Conservation (phyloP, 2,329 filamentous ascomycete genomes). For the Colletotrichum brevisporum region DNA sequence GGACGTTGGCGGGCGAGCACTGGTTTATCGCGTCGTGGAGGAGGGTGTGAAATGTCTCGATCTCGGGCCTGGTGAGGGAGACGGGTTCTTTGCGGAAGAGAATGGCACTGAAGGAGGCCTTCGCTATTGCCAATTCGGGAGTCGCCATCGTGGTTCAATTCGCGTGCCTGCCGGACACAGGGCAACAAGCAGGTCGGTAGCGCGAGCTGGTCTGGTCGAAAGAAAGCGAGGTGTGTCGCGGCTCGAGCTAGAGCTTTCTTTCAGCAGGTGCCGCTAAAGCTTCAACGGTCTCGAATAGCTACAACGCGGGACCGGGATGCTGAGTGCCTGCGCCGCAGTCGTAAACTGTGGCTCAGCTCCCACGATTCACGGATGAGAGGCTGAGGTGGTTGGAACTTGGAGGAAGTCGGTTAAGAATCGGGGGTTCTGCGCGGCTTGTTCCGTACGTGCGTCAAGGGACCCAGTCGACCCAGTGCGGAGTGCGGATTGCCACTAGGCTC, state of each 20-base stretch:
- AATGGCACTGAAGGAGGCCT: constrained; percentile 81
- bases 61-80: constrained; percentile 76
- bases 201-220: background rate
- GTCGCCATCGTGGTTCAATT: constrained; percentile 67
- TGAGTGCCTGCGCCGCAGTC: constrained; percentile 2
- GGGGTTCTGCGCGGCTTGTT: constrained; percentile 20
- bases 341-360: constrained; percentile 21
- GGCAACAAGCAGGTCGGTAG: background rate
- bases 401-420: constrained; percentile 12
- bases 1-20: constrained; percentile 86
- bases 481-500: constrained; percentile 20
- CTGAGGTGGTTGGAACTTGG: background rate
- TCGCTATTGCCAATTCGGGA: constrained; percentile 82
- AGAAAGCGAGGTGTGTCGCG: background rate
- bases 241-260: constrained; percentile 22
- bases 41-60: constrained; percentile 77
- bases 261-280: background rate
- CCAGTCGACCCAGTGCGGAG: constrained; percentile 25
- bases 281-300: constrained; percentile 12
- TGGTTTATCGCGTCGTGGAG: constrained; percentile 76
- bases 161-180: constrained; percentile 19
- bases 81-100: constrained; percentile 82
- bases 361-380: background rate
- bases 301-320: too few relatives aligned
- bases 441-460: constrained; percentile 11